Conservation (phyloP, 345 rosid species). For the Corymbia maculata region DNA sequence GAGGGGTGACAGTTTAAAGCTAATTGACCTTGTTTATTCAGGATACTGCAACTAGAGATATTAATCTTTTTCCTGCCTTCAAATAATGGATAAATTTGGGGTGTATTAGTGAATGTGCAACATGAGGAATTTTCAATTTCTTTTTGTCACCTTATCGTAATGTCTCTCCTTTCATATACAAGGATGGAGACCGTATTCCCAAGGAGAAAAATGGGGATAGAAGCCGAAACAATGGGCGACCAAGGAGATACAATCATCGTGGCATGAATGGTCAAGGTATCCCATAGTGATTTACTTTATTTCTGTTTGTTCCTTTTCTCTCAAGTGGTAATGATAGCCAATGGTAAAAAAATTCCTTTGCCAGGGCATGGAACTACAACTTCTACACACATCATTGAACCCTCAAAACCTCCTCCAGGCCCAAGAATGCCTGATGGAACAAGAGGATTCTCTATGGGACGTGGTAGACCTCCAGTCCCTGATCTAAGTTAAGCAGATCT, state of each 20-base stretch:
- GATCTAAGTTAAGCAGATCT: slow-evolving; percentile 1
- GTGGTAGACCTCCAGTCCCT: slow-evolving; percentile 47
- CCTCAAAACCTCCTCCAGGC: slow-evolving; percentile 77
- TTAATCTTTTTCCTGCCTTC: background rate
- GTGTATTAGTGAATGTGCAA: background rate
- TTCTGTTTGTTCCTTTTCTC: background rate
- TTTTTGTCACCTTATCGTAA: background rate
- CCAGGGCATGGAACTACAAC: slow-evolving; percentile 65
- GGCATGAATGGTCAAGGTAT: slow-evolving; percentile 43
- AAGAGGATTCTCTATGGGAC: slow-evolving; percentile 85
- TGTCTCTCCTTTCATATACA: background rate
- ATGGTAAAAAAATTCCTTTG: background rate
- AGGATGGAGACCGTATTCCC: slow-evolving; percentile 38
- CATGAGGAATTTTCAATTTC: background rate
- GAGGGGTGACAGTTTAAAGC: background rate
- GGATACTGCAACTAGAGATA: background rate
- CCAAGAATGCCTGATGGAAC: slow-evolving; percentile 99
- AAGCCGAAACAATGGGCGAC: slow-evolving; percentile 34
- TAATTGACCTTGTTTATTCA: background rate
- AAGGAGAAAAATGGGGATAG: slow-evolving; percentile 57
- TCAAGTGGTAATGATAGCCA: background rate
- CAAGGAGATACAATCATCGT: slow-evolving; percentile 42
- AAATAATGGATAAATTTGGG: background rate
- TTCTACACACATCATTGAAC: slow-evolving; percentile 29
- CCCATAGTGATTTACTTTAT: background rate